phyloP scores from a whole-genome alignment of 1,139 yeast species.

The Yamadazyma blattariae region DNA sequence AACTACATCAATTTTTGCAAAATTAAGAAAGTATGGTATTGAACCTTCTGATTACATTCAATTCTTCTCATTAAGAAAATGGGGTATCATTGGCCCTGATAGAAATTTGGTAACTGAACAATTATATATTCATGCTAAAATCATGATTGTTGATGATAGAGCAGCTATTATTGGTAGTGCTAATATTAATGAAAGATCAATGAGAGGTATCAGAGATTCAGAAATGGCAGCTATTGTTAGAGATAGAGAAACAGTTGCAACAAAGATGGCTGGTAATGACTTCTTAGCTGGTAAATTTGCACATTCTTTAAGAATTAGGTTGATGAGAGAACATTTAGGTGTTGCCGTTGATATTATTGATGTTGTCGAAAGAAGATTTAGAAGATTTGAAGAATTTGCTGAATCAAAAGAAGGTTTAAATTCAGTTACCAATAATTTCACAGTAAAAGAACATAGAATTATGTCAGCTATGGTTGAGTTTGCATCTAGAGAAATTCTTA shows the following conservation, averaged over 20 bases:
- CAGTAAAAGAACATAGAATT: conserved; percentile 25
- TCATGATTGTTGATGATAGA: conserved; percentile 90
- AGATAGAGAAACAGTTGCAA: conserved; percentile 72
- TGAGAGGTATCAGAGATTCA: conserved; percentile 91
- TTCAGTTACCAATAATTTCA: conserved; percentile 43
- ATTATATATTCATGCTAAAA: conserved; percentile 89
- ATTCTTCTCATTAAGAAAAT: conserved; percentile 86
- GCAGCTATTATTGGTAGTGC: conserved; percentile 95
- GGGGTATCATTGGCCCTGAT: conserved; percentile 88
- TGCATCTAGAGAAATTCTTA: conserved; percentile 65
- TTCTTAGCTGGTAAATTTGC: conserved; percentile 85
- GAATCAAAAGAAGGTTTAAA: conserved; percentile 38
- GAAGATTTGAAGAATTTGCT: conserved; percentile 57
- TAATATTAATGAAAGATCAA: conserved; percentile 91
- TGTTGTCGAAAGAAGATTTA: conserved; percentile 73
- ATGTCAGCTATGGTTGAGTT: conserved; percentile 72
- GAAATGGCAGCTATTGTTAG: conserved; percentile 88
- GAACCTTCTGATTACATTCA: conserved; percentile 89
- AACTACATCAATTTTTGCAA: conserved; percentile 81
- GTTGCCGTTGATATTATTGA: conserved; percentile 88
- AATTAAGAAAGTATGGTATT: conserved; percentile 74
- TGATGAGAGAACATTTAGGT: conserved; percentile 97
- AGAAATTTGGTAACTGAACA: conserved; percentile 83
- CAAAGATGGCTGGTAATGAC: conserved; percentile 79
- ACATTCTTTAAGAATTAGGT: conserved; percentile 79